Percentiles rank a stretch among this genome's conserved stretches.
phyloP scores from a whole-genome alignment of 2,329 filamentous ascomycete genomes.

The Calonectria multiphialidica region DNA sequence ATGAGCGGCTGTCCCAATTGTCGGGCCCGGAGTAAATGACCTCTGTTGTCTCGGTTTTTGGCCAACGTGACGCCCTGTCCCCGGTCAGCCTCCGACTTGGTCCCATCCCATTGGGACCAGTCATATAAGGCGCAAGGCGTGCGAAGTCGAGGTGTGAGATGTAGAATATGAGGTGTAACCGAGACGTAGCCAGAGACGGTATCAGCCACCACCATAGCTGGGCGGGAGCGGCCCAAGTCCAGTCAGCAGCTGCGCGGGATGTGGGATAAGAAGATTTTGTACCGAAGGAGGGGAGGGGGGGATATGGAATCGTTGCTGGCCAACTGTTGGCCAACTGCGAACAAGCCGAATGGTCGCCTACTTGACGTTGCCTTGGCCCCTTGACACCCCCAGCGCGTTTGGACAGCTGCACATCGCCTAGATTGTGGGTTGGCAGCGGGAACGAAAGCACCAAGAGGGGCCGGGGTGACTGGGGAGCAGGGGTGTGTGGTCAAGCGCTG shows the following conservation, averaged over 20 bases:
- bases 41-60: not conserved
- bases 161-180: constrained; percentile 10
- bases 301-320: not conserved
- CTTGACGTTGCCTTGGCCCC: constrained; percentile 8
- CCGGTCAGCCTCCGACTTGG: not conserved
- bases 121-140: not conserved
- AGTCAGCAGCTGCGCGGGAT: constrained; percentile 3
- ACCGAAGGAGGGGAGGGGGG: not conserved
- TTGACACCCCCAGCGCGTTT: not conserved
- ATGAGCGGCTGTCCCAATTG: not conserved
- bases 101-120: constrained; percentile 14
- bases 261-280: not conserved
- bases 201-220: not conserved
- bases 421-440: constrained; percentile 29
- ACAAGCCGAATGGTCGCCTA: constrained; percentile 7
- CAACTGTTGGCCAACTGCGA: not conserved
- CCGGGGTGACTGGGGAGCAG: constrained; percentile 20
- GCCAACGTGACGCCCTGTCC: not conserved
- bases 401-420: constrained; percentile 32
- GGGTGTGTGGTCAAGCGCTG: constrained; percentile 25
- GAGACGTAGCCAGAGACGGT: not conserved
- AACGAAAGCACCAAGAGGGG: constrained; percentile 5
- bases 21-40: not conserved
- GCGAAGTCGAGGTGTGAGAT: constrained; percentile 9
- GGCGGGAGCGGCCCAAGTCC: not conserved